These are phyloP conservation scores for Rhizopus sp. DNA, from an alignment of 371 early-diverging fungal species.

Conservation along the genomic window DNA sequence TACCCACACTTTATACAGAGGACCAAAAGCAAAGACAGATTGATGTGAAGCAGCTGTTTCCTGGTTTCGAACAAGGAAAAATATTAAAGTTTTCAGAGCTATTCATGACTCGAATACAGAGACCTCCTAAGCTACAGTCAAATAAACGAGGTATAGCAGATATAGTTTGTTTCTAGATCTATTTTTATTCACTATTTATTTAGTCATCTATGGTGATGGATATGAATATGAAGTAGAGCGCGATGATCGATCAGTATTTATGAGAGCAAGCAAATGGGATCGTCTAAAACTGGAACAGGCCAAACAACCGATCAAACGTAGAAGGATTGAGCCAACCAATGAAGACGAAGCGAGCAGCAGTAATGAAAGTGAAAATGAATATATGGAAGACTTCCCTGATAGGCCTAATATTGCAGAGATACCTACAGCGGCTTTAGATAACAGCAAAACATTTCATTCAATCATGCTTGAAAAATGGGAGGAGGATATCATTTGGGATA, in stretches of 20 bases:
- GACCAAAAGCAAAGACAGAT: slow-evolving; percentile 12
- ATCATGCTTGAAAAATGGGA: slow-evolving; percentile 85
- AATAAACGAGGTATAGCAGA: slow-evolving; percentile 33
- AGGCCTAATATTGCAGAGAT: background rate
- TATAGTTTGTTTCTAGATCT: background rate
- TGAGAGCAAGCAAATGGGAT: slow-evolving; percentile 34
- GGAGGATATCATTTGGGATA: slow-evolving; percentile 81
- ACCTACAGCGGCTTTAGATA: slow-evolving; percentile 12
- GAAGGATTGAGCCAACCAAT: slow-evolving; percentile 28
- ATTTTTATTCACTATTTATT: background rate
- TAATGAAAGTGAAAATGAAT: slow-evolving; percentile 30
- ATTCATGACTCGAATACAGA: slow-evolving; percentile 52
- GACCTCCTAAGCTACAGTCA: slow-evolving; percentile 31
- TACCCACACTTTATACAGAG: background rate
- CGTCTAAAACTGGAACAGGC: slow-evolving; percentile 22
- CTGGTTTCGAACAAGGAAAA: slow-evolving; percentile 64
- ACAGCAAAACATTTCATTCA: slow-evolving; percentile 52
- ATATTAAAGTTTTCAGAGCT: slow-evolving; percentile 71
- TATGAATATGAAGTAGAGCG: slow-evolving; percentile 48
- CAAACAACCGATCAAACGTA: slow-evolving; percentile 27
- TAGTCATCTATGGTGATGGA: slow-evolving; percentile 42
- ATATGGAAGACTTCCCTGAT: slow-evolving; percentile 16
- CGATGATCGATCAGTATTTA: slow-evolving; percentile 43
- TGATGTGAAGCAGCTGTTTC: slow-evolving; percentile 62
- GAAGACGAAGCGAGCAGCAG: slow-evolving; percentile 19